These are phyloP conservation scores for Citrus medica DNA, from an alignment of 345 rosid species.

Conservation along the genomic window DNA sequence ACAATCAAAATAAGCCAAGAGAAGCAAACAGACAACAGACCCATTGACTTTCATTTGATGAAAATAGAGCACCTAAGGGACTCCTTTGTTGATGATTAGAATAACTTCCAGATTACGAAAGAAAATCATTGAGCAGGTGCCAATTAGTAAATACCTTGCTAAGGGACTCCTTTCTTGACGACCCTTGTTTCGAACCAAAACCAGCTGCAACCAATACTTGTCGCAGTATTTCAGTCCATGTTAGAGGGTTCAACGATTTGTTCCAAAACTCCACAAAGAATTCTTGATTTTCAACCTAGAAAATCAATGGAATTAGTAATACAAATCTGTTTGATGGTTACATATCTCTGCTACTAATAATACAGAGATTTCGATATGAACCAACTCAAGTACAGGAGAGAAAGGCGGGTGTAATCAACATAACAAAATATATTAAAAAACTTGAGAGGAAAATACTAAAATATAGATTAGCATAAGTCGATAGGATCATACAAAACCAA, in stretches of 20 bases:
- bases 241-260: slow-evolving; percentile 78
- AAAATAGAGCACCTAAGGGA: background rate
- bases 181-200: slow-evolving; percentile 66
- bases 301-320: slow-evolving; percentile 10
- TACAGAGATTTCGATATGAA: background rate
- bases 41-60: background rate
- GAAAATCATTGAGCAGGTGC: background rate
- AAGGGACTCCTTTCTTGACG: slow-evolving; percentile 45
- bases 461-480: background rate
- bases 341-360: background rate
- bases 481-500: background rate
- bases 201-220: slow-evolving; percentile 92
- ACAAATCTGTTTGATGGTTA: background rate
- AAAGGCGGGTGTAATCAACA: background rate
- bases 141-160: slow-evolving; percentile 52
- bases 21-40: slow-evolving; percentile 1
- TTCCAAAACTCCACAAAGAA: slow-evolving; percentile 72
- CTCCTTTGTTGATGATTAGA: no score
- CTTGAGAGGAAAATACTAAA: background rate
- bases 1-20: background rate
- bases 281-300: slow-evolving; percentile 73
- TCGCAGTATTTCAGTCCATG: slow-evolving; percentile 86
- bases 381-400: background rate
- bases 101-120: background rate
- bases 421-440: background rate